phyloP scores from a whole-genome alignment of 768 basidiomycete species.

The Rhizopogon sp. region DNA sequence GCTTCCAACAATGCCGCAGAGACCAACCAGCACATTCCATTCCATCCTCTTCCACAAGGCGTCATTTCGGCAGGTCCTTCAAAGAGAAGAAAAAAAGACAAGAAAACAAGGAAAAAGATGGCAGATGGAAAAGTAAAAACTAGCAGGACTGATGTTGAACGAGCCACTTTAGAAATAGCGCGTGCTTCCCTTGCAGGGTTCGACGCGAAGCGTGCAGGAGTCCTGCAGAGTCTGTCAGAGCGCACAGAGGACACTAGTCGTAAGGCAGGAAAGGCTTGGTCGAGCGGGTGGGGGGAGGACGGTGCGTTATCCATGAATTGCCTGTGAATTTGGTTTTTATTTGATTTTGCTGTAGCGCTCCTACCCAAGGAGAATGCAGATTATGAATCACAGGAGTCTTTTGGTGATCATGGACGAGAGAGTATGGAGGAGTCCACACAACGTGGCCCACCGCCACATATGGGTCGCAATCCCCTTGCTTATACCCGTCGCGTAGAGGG shows the following conservation, averaged over 20 bases:
- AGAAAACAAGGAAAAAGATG: neutral
- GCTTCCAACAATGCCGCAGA: too few species aligned
- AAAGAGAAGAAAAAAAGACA: neutral
- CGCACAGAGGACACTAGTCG: neutral
- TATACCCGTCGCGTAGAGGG: constrained; percentile 25
- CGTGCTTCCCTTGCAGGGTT: neutral
- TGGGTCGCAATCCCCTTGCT: constrained; percentile 10
- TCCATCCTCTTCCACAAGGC: too few species aligned
- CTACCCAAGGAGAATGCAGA: neutral
- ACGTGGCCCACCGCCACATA: constrained; percentile 12
- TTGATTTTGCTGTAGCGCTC: neutral
- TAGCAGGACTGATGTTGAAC: neutral
- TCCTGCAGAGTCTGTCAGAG: neutral
- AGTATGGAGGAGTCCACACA: neutral
- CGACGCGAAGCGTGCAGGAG: neutral
- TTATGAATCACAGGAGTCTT: constrained; percentile 12
- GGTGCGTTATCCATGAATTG: constrained; percentile 9
- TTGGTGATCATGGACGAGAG: constrained; percentile 1
- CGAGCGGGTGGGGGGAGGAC: constrained; percentile 17
- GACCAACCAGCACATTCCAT: too few species aligned
- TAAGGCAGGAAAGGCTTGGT: constrained; percentile 7
- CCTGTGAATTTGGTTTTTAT: neutral
- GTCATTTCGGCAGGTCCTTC: neutral
- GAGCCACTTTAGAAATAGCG: neutral
- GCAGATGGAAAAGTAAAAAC: neutral